Percentiles rank a stretch among this genome's conserved stretches.
Conservation (phyloP, 2,329 filamentous ascomycete species). For the Dothistroma septosporum region DNA sequence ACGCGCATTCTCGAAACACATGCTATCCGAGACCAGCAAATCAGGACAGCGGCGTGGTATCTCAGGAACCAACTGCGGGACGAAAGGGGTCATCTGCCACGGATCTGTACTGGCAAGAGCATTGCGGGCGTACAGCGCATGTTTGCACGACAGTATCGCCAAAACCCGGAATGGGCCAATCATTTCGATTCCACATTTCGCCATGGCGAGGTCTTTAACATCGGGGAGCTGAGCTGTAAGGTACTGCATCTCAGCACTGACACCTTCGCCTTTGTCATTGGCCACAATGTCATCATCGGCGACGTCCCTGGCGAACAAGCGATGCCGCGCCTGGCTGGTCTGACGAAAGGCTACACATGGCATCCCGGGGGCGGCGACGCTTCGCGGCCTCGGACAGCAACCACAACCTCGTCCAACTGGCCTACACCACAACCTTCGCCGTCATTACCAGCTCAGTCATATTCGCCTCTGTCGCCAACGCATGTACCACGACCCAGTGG, state of each 20-base stretch:
- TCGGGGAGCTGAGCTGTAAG: constrained; percentile 46
- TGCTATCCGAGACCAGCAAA: constrained; percentile 56
- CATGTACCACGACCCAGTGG: neutral
- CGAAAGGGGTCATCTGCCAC: constrained; percentile 37
- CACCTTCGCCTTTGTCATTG: constrained; percentile 57
- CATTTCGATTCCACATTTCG: constrained; percentile 54
- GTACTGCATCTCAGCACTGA: constrained; percentile 58
- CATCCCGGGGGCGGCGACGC: constrained; percentile 9
- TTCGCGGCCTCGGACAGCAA: neutral
- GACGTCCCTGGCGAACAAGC: constrained; percentile 15
- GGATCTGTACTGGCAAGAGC: constrained; percentile 54
- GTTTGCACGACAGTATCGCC: constrained; percentile 49
- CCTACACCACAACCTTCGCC: neutral
- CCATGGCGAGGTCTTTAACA: constrained; percentile 51
- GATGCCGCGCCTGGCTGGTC: constrained; percentile 2
- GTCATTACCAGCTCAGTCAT: neutral
- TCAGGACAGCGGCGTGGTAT: constrained; percentile 53
- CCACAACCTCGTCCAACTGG: neutral
- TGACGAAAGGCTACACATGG: constrained; percentile 7
- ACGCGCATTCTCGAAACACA: constrained; percentile 59
- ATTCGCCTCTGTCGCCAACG: neutral
- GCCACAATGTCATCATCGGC: constrained; percentile 40
- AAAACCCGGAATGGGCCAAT: constrained; percentile 39
- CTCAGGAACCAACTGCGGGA: constrained; percentile 47
- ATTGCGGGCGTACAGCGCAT: constrained; percentile 51